phyloP scores from a whole-genome alignment of 306 rosid species.

The Corylus avellana region DNA sequence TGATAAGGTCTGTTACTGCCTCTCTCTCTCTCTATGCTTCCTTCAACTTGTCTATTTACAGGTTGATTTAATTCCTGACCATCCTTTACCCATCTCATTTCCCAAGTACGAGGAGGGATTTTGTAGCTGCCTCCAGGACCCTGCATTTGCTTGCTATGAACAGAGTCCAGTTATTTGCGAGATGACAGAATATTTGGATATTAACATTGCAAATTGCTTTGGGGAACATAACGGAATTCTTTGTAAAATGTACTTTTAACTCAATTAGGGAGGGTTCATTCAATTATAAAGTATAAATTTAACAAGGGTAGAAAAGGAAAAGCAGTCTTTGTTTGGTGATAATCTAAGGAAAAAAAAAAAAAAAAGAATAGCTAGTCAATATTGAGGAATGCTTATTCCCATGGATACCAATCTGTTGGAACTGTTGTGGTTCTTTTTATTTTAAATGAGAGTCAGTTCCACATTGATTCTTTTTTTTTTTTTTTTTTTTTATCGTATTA shows the following conservation, averaged over 20 bases:
- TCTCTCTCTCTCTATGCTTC: background rate
- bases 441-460: too few relatives aligned
- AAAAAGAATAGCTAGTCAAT: too few relatives aligned
- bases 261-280: conserved; percentile 8
- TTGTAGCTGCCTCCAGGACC: conserved; percentile 84
- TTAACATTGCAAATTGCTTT: conserved; percentile 14
- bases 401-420: too few relatives aligned
- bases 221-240: conserved; percentile 13
- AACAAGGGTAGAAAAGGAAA: background rate
- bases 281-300: background rate
- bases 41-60: conserved; percentile 27
- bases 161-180: conserved; percentile 65
- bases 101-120: conserved; percentile 84
- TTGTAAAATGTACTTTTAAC: background rate
- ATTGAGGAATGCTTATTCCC: too few relatives aligned
- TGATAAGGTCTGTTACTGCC: conserved; percentile 53
- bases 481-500: too few relatives aligned
- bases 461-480: too few relatives aligned
- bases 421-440: too few relatives aligned
- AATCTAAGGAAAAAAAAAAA: too few relatives aligned
- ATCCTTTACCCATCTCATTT: conserved; percentile 77
- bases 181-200: conserved; percentile 34
- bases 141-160: conserved; percentile 79
- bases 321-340: too few relatives aligned
- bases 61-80: conserved; percentile 95